A percentile compares a stretch with the other conserved stretches of the same genome.
These are phyloP conservation scores for Stachybotrys echinatus DNA, from an alignment of 2,329 filamentous ascomycete species.

Conservation along the genomic window DNA sequence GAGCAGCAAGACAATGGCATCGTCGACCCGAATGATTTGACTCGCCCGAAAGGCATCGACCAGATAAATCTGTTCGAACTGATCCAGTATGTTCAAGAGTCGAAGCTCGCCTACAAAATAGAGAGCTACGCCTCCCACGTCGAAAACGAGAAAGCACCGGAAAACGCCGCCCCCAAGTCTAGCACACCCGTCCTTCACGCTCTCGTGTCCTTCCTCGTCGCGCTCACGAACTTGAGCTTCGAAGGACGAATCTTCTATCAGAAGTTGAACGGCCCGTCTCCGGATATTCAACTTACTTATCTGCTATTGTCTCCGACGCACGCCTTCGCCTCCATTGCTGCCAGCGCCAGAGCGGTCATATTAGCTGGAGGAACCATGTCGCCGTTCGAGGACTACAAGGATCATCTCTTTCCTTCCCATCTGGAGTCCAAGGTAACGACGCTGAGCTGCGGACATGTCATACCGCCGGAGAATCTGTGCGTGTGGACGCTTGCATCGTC, in stretches of 20 bases:
- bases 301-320: conserved; percentile 86
- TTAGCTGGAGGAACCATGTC: conserved; percentile 97
- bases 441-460: conserved; percentile 91
- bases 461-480: conserved; percentile 74
- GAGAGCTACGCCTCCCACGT: conserved; percentile 75
- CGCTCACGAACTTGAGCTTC: conserved; percentile 78
- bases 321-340: conserved; percentile 83
- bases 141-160: conserved; percentile 38
- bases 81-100: conserved; percentile 81
- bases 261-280: conserved; percentile 27
- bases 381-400: conserved; percentile 84
- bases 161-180: conserved; percentile 14
- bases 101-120: conserved; percentile 89
- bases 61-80: conserved; percentile 93
- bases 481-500: conserved; percentile 62
- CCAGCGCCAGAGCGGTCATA: conserved; percentile 79
- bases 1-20: conserved; percentile 52
- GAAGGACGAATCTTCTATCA: conserved; percentile 64
- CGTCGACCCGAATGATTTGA: conserved; percentile 65
- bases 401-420: conserved; percentile 79
- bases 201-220: conserved; percentile 61
- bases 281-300: conserved; percentile 67
- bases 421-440: conserved; percentile 61
- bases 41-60: conserved; percentile 81
- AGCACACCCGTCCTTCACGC: conserved; percentile 48